These are phyloP conservation scores for Daldinia loculata DNA, from an alignment of 495 filamentous ascomycete genomes.

Conservation along the genomic window DNA sequence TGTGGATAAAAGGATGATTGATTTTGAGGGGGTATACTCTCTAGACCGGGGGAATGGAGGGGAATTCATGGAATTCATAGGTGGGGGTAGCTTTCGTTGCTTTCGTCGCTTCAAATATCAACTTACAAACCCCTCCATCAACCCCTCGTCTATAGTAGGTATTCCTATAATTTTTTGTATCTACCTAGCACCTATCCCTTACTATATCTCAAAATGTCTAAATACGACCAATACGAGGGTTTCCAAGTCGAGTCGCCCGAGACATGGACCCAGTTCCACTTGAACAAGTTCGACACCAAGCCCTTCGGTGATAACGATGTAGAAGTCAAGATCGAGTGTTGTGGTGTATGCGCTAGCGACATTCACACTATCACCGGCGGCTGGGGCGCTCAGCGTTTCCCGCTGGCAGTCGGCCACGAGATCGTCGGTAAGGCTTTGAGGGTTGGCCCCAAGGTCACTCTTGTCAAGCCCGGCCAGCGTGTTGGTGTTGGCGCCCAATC, in stretches of 20 bases:
- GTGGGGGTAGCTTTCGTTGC: neutral
- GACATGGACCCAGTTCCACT: conserved; percentile 63
- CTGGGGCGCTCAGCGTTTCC: conserved; percentile 64
- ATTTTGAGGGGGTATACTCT: neutral
- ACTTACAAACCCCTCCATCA: conserved; percentile 17
- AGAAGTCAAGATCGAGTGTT: conserved; percentile 57
- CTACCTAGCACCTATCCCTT: neutral
- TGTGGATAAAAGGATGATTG: conserved; percentile 33
- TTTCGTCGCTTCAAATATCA: conserved; percentile 14
- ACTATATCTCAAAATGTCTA: conserved; percentile 38
- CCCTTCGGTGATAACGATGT: conserved; percentile 68
- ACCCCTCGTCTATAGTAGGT: conserved; percentile 1
- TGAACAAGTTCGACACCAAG: conserved; percentile 65
- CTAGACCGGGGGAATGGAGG: conserved; percentile 7
- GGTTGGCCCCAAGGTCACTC: conserved; percentile 65
- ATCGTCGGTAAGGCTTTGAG: conserved; percentile 60
- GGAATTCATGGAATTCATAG: neutral
- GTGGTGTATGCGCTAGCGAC: conserved; percentile 68
- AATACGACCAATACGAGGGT: conserved; percentile 53
- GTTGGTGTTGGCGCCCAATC: conserved; percentile 68
- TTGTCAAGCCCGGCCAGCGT: conserved; percentile 62
- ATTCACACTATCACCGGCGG: conserved; percentile 65
- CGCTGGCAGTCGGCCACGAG: conserved; percentile 63
- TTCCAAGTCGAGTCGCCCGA: conserved; percentile 64
- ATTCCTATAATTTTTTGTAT: conserved; percentile 10